A percentile compares a stretch with the other conserved stretches of the same genome.
Evolutionary conservation across 1,284 basidiomycete genomes (phyloP).

Genomic region (Pterulicium gracile): DNA sequence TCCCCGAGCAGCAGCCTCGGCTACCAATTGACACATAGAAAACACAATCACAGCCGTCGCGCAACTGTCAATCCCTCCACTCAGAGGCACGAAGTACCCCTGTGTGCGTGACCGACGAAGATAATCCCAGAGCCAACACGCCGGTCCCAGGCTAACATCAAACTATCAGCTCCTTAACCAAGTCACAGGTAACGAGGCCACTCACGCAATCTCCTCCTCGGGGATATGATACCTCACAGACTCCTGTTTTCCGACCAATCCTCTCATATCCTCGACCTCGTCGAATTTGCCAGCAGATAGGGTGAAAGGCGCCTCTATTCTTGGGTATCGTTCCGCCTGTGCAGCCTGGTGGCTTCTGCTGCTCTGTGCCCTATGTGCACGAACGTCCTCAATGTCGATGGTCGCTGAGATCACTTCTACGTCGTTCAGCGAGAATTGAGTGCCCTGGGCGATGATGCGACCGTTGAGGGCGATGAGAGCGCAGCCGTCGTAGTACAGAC

Average conservation of each 20-base stretch:
- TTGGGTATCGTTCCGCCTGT: conserved; percentile 57
- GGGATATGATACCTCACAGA: conserved; percentile 78
- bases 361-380: conserved; percentile 73
- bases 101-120: conserved; percentile 87
- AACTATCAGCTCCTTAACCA: too few relatives aligned
- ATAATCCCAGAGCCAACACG: conserved; percentile 99
- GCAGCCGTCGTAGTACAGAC: conserved; percentile 96
- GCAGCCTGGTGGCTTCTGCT: conserved; percentile 90
- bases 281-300: conserved; percentile 68
- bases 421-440: conserved; percentile 92
- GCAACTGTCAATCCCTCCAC: conserved; percentile 97
- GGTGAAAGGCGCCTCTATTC: conserved; percentile 71
- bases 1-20: conserved; percentile 59
- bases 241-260: too few relatives aligned
- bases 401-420: conserved; percentile 95
- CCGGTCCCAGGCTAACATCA: conserved; percentile 78
- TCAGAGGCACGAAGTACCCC: conserved; percentile 94
- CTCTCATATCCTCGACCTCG: conserved; percentile 41
- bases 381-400: conserved; percentile 90
- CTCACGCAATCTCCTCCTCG: conserved; percentile 96
- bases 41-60: conserved; percentile 93
- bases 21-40: conserved; percentile 92
- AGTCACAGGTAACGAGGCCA: too few relatives aligned
- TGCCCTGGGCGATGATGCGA: conserved; percentile 85
- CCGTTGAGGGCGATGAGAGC: conserved; percentile 96